A percentile compares a stretch with the other conserved stretches of the same genome.
phyloP scores from a whole-genome alignment of 1,284 basidiomycete species.

The Apiotrichum gracile region DNA sequence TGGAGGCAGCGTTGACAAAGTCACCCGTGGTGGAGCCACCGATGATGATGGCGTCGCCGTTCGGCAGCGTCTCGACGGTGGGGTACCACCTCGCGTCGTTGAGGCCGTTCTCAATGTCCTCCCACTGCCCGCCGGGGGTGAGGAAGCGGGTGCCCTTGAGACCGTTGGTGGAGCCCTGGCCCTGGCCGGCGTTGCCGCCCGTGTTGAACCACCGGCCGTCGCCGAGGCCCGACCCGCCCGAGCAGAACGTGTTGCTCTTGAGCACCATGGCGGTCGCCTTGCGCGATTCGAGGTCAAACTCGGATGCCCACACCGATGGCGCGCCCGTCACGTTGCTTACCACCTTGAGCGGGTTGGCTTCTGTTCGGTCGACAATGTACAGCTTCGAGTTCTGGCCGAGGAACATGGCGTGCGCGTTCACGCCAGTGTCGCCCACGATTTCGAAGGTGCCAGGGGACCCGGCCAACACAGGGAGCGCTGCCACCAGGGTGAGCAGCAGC shows the following conservation, averaged over 20 bases:
- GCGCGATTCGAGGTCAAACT: constrained; percentile 49
- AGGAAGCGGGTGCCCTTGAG: constrained; percentile 58
- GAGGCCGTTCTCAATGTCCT: constrained; percentile 69
- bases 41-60: constrained; percentile 52
- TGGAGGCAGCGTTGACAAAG: constrained; percentile 60
- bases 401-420: constrained; percentile 27
- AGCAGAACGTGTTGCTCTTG: constrained; percentile 63
- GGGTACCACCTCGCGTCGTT: constrained; percentile 76
- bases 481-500: no score
- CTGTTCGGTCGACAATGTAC: constrained; percentile 45
- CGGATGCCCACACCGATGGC: constrained; percentile 47
- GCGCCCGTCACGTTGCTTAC: not conserved
- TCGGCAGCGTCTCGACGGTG: constrained; percentile 52
- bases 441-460: not conserved
- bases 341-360: constrained; percentile 18
- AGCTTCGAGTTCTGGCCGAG: constrained; percentile 46
- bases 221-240: constrained; percentile 49
- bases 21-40: constrained; percentile 67
- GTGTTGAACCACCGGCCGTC: constrained; percentile 52
- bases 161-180: constrained; percentile 58
- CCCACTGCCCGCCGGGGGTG: constrained; percentile 78
- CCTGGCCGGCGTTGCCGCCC: constrained; percentile 57
- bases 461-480: no score
- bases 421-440: not conserved
- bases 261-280: constrained; percentile 58